Evolutionary conservation across 306 rosid species (phyloP), one percentile per base, ranked within the genome.

Genomic region (Abrus precatorius): DNA sequence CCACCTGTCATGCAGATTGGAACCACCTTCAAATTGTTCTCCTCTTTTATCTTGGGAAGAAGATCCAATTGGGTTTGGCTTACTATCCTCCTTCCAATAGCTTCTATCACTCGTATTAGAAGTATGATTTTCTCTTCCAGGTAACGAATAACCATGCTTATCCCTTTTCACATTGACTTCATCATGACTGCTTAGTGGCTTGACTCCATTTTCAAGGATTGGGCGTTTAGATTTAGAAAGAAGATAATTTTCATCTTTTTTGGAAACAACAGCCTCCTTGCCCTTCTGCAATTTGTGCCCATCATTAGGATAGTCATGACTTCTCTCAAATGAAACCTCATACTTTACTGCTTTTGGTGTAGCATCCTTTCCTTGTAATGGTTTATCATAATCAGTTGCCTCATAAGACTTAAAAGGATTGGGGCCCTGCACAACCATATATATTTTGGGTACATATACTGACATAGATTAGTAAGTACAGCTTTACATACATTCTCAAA

Each of bases 31-130:
- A 28, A 60, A 59, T 68, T 84, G 77, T 67, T 85, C 88, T 36
- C 9, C 69, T 83, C 79, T 83, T 63, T 85, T 86, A 74, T 86
- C 89, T 44, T 78, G 88, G 73, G 95, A 92, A 48, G 94, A 90
- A 82, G 74, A 34, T 76, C 89, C 81, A 65, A 69, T 78, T 63
- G 93, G 80, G 72, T 84, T 90, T 33, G 29, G 69, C 72, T 67
- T 67, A 82, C 87, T 75, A 65, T 85, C 87, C 64, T 74, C 88
- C 53, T 74, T 86, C 77, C 69, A 79, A 74, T 83, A 84, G 55
- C 81, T 59, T 61, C 85, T 78, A 61, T 86, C 92, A 61, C 76
- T 84, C 82, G 56, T 89, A 57, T 71, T 74, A 74, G 86, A 77
- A 61, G 81, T 71, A 33, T 77, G 59, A 64, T 87, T 86, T 65